Evolutionary conservation across 306 rosid species (phyloP).

Genomic region (Begonia fuchsioides): DNA sequence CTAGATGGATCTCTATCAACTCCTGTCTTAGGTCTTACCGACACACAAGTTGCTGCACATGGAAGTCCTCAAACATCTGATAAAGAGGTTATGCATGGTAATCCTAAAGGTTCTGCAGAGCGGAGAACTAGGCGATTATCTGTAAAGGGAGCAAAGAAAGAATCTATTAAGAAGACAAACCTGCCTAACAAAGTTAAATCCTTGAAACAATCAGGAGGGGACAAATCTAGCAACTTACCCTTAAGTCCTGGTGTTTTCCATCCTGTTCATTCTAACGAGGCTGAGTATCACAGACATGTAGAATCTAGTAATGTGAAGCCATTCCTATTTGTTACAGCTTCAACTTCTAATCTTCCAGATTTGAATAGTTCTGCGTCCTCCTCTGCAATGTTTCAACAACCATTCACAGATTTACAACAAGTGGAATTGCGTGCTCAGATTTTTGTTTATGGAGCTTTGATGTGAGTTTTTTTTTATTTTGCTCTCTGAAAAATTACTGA

Average conservation of each 20-base stretch:
- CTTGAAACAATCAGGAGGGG: conserved; percentile 29
- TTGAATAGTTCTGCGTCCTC: conserved; percentile 60
- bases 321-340: conserved; percentile 34
- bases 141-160: conserved; percentile 45
- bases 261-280: conserved; percentile 56
- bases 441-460: conserved; percentile 92
- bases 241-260: conserved; percentile 46
- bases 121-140: conserved; percentile 55
- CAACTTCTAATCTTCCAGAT: conserved; percentile 72
- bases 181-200: conserved; percentile 28
- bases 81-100: conserved; percentile 21
- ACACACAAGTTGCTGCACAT: conserved; percentile 22
- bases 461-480: conserved; percentile 36
- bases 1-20: conserved; percentile 31
- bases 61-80: conserved; percentile 39
- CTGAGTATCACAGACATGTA: conserved; percentile 45
- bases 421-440: conserved; percentile 97
- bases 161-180: conserved; percentile 39
- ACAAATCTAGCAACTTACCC: conserved; percentile 27
- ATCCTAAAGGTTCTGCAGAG: conserved; percentile 44
- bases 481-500: neutral
- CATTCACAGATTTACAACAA: conserved; percentile 86
- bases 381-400: conserved; percentile 66
- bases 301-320: conserved; percentile 40
- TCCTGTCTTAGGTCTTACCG: conserved; percentile 24